Conservation (phyloP, 768 basidiomycete genomes). For the Neoboletus brunneissimus region DNA sequence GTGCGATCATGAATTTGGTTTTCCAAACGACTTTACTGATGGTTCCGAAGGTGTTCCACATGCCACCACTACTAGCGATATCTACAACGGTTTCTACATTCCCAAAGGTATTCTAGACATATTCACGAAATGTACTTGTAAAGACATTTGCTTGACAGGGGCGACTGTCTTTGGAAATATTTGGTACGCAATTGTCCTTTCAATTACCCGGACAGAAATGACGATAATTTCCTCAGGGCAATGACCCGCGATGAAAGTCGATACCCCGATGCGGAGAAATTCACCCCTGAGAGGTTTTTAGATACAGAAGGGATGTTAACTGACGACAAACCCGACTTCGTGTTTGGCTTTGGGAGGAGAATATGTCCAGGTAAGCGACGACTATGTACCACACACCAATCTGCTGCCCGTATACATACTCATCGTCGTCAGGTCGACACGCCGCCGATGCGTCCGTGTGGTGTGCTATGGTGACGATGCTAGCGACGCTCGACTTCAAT, state of each 20-base stretch:
- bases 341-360: slow-evolving; percentile 18
- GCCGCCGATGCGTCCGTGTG: slow-evolving; percentile 3
- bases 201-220: neutral
- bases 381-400: neutral
- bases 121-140: neutral
- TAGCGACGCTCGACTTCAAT: slow-evolving; percentile 20
- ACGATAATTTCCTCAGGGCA: neutral
- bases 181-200: neutral
- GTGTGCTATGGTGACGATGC: slow-evolving; percentile 17
- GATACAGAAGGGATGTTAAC: slow-evolving; percentile 5
- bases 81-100: neutral
- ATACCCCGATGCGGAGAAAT: neutral
- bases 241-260: neutral
- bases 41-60: neutral
- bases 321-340: slow-evolving; percentile 9
- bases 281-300: neutral
- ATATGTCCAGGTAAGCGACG: slow-evolving; percentile 11
- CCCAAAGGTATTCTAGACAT: neutral
- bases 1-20: neutral
- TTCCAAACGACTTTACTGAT: neutral
- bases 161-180: neutral
- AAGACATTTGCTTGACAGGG: neutral
- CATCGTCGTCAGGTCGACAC: slow-evolving; percentile 8
- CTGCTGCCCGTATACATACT: neutral
- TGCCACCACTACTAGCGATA: neutral